Evolutionary conservation across 306 rosid genomes (phyloP).

Genomic region (Clitoria ternatea): DNA sequence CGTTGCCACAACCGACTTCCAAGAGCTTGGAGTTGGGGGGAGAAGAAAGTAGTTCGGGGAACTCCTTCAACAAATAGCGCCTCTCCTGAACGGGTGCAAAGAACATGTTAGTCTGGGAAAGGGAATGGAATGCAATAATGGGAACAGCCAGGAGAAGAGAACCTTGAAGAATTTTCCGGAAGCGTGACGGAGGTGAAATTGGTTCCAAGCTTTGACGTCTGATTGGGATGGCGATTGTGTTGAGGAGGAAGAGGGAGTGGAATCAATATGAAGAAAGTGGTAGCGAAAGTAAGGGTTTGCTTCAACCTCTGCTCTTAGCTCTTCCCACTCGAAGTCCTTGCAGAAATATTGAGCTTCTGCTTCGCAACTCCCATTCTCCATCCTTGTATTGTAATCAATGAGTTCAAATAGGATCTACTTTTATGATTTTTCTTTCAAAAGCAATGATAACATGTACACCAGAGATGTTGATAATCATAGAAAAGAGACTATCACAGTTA

Average conservation of each 20-base stretch:
- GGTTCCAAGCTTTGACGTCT: slow-evolving; percentile 70
- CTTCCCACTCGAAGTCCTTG: slow-evolving; percentile 83
- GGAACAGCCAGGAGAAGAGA: neutral
- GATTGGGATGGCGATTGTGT: neutral
- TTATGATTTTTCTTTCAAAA: no score
- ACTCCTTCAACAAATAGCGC: slow-evolving; percentile 81
- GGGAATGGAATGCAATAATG: neutral
- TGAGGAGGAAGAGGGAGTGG: neutral
- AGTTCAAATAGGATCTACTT: no score
- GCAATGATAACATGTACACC: no score
- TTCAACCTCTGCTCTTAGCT: slow-evolving; percentile 56
- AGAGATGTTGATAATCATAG: no score
- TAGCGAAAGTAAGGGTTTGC: slow-evolving; percentile 44
- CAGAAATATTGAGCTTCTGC: slow-evolving; percentile 49
- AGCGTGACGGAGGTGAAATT: slow-evolving; percentile 78
- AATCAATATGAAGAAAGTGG: slow-evolving; percentile 53
- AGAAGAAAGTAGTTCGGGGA: slow-evolving; percentile 60
- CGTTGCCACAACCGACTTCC: slow-evolving; percentile 95
- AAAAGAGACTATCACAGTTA: no score
- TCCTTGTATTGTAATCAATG: no score
- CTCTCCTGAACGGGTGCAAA: slow-evolving; percentile 64
- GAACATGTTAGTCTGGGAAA: neutral
- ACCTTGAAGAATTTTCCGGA: slow-evolving; percentile 96
- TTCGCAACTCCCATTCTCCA: slow-evolving; percentile 25
- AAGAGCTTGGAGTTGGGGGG: slow-evolving; percentile 48